Evolutionary conservation across 805 yeast species (phyloP).

Genomic region (Saccharomycopsis schoenii): DNA sequence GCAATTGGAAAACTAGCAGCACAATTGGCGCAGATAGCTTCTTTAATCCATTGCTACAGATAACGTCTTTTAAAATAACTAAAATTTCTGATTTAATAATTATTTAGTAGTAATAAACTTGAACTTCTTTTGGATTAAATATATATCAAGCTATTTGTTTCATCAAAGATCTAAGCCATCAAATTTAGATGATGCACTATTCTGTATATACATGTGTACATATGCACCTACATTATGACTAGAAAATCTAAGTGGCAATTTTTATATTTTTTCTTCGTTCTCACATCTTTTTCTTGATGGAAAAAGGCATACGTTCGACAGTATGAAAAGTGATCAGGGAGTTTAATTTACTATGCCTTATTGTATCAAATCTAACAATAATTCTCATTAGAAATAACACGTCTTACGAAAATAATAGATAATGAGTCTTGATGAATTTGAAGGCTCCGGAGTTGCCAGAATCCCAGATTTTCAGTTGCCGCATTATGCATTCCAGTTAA

Average conservation of each 20-base stretch:
- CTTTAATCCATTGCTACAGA: too few relatives aligned
- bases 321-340: background rate
- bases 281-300: background rate
- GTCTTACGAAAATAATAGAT: background rate
- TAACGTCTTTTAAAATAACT: too few relatives aligned
- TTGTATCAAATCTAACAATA: too few relatives aligned
- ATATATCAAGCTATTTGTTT: background rate
- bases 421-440: slow-evolving; percentile 28
- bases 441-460: slow-evolving; percentile 40
- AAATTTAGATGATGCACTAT: background rate
- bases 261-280: background rate
- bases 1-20: too few relatives aligned
- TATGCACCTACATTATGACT: background rate
- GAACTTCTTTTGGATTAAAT: too few relatives aligned
- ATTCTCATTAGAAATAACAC: background rate
- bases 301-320: background rate
- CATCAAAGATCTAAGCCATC: background rate
- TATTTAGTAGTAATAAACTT: too few relatives aligned
- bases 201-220: background rate
- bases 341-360: too few relatives aligned
- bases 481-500: slow-evolving; percentile 64
- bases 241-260: background rate
- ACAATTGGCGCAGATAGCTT: too few relatives aligned
- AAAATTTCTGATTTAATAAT: too few relatives aligned
- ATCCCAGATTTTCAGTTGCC: slow-evolving; percentile 79